These are phyloP conservation scores for Candida fluviatilis DNA, from an alignment of 805 yeast genomes.

Conservation along the genomic window DNA sequence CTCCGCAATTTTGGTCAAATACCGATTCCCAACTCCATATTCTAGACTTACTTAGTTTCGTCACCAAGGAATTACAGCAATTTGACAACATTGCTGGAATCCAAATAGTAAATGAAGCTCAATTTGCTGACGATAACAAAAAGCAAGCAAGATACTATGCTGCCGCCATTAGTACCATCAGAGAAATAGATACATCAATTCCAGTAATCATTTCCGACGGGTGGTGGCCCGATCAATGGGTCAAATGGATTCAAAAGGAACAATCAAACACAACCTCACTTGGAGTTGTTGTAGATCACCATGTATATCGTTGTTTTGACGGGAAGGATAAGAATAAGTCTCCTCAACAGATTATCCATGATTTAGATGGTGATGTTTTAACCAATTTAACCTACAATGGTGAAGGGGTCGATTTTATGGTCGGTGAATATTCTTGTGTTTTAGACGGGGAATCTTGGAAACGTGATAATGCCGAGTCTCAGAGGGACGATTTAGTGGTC, in stretches of 20 bases:
- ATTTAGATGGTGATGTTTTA: slow-evolving; percentile 47
- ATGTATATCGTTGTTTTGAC: slow-evolving; percentile 81
- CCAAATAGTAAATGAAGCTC: slow-evolving; percentile 84
- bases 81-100: slow-evolving; percentile 74
- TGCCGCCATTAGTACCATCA: slow-evolving; percentile 58
- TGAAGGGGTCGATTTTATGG: slow-evolving; percentile 59
- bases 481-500: slow-evolving; percentile 52
- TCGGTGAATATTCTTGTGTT: slow-evolving; percentile 92
- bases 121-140: slow-evolving; percentile 46
- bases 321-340: slow-evolving; percentile 64
- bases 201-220: slow-evolving; percentile 89
- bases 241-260: slow-evolving; percentile 53
- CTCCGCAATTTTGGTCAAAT: slow-evolving; percentile 63
- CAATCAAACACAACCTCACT: slow-evolving; percentile 30
- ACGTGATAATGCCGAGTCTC: slow-evolving; percentile 35
- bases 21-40: slow-evolving; percentile 40
- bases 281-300: slow-evolving; percentile 79
- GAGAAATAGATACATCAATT: slow-evolving; percentile 48
- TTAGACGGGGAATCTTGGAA: slow-evolving; percentile 75
- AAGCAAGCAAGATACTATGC: slow-evolving; percentile 59
- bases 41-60: slow-evolving; percentile 48
- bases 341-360: slow-evolving; percentile 60
- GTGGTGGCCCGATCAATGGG: slow-evolving; percentile 87
- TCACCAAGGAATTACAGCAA: slow-evolving; percentile 54
- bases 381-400: slow-evolving; percentile 44